These are phyloP conservation scores for Camillea tinctor DNA, from an alignment of 2,329 filamentous ascomycete species.

Conservation along the genomic window DNA sequence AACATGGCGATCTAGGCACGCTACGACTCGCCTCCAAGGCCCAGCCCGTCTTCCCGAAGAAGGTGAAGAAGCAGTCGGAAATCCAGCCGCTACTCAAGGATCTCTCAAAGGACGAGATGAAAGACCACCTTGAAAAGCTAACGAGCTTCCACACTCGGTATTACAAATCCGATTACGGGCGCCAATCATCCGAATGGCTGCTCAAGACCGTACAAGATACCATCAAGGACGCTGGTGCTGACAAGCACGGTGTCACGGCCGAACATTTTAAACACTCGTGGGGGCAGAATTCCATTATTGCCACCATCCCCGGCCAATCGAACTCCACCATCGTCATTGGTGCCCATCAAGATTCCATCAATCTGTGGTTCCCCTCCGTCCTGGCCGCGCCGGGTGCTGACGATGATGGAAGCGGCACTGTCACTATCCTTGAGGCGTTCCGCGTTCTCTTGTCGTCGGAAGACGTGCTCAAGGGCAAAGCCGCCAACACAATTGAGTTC, in stretches of 20 bases:
- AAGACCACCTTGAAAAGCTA: conserved; percentile 73
- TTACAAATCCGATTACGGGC: conserved; percentile 76
- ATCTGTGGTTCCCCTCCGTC: conserved; percentile 81
- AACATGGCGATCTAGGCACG: conserved; percentile 63
- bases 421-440: conserved; percentile 91
- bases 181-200: conserved; percentile 85
- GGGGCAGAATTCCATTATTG: conserved; percentile 89
- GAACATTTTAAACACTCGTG: conserved; percentile 78
- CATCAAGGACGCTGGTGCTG: conserved; percentile 69
- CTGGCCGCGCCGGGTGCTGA: conserved; percentile 90
- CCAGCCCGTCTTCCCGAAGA: conserved; percentile 63
- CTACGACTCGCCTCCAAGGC: conserved; percentile 35
- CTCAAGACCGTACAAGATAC: conserved; percentile 70
- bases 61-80: conserved; percentile 62
- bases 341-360: conserved; percentile 93
- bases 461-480: conserved; percentile 67
- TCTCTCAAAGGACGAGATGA: conserved; percentile 75
- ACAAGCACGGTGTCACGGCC: conserved; percentile 64
- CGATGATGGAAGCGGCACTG: conserved; percentile 88
- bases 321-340: conserved; percentile 86
- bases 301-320: conserved; percentile 81
- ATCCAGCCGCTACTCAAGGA: conserved; percentile 66
- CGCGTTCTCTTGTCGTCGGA: conserved; percentile 74
- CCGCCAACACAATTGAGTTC: conserved; percentile 87
- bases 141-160: conserved; percentile 80